Evolutionary conservation across 768 basidiomycete species (phyloP), one percentile per base, ranked within the genome.

Genomic region (Plicaturopsis crispa): DNA sequence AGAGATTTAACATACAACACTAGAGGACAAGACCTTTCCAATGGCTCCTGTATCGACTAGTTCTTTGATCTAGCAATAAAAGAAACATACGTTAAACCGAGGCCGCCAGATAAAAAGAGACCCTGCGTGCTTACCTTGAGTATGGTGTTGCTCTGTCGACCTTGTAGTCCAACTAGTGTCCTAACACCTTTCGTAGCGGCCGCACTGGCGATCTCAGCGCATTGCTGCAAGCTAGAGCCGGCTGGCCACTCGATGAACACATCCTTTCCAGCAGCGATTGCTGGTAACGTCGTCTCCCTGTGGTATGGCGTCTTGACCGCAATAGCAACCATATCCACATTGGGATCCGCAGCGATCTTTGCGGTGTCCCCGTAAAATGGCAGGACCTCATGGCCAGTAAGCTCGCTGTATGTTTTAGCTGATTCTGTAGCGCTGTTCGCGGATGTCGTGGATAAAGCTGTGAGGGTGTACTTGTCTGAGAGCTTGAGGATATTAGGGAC

Each of bases 261-360:
- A 28, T 38, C 28, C 45, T 56, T 56, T 5, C 52, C 52, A 17
- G 47, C 47, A 22, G 42, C 46, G 26, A 55, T 37, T 7, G 41
- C 43, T 14, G 53, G 47, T 30, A 40, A n/a, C 21, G 37, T 39
- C 3, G 45, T 31, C 4, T 24, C 38, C 21, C n/a, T 11, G 45
- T 67, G 66, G 2, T 35, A n/a, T 6, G 48, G 46, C 12, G 56
- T 49, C 38, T 56, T 60, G 16, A 69, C 60, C 12, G 59, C 36
- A 2, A 65, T 57, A 0, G 49, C 58, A 20, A 69, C 55, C 16
- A 67, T 39, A 39, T 64, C 62, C 19, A 69, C 56, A 19, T 66
- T 53, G 0, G 59, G 53, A 36, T 69, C 64, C 3, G 42, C 39
- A 0, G 62, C 59, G 23, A 69, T 44, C n/a, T 43, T 31, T 3